Evolutionary conservation across 495 filamentous ascomycete species (phyloP), one percentile per base, ranked within the genome.

Genomic region (Choiromyces venosus): DNA sequence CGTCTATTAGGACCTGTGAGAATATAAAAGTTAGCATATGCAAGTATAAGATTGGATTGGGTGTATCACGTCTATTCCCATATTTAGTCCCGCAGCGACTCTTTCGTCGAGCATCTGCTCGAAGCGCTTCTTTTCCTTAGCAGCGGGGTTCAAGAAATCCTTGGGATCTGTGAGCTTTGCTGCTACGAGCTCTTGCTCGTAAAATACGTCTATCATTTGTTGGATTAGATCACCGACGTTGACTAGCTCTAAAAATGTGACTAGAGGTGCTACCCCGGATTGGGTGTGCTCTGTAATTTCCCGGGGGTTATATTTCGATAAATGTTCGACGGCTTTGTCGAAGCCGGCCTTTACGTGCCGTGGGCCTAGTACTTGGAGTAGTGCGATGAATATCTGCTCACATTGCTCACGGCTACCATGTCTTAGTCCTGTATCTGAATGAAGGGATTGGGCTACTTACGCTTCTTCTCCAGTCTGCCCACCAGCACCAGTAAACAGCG

Each of bases 191-290:
- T 98, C 94, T 81, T 97, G 94, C 82, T 96, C 92, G 82, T 96
- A 99, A 83, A 99, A 99, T 29, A 99, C 93, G 79, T 99, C 96
- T 71, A 99, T 88, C 96, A 99, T 99, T 80, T 99, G 96, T 67
- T 96, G 91, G 74, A 99, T 99, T 25, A 99, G 87, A 82, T 99
- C 96, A 68, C 96, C 96, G 4, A 99, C 93, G 81, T 98, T 98
- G 79, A 98, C 96, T 69, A 99, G 87, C 82, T 99, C 96, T 65
- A 99, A 87, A 78, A 99, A 99, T 8, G 92, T 98, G 18, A 97
- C 92, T 1, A 99, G 86, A 2, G 96, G 96, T 65, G 92, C 92
- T 35, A 98, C 95, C 16, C 92, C 93, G 70, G 85, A 82, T 4
- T 86, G 80, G 73, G 88, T 88, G 73, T 93, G 89, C 68, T 92